phyloP scores from a whole-genome alignment of 805 yeast genomes.

The Metschnikowia cubensis region DNA sequence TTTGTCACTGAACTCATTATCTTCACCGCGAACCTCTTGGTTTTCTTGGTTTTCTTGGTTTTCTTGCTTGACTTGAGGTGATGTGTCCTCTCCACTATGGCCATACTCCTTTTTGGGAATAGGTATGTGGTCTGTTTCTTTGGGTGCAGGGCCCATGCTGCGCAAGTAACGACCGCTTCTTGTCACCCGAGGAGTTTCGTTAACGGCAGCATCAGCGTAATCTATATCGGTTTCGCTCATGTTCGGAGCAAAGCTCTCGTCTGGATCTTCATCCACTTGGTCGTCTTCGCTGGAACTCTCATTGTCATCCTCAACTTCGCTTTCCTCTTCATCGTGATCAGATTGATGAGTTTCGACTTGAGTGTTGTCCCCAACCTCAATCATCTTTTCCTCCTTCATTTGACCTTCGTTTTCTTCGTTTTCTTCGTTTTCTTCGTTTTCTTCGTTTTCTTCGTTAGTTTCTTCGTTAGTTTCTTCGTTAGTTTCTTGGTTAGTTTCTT shows the following conservation, averaged over 20 bases:
- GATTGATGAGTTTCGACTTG: background rate
- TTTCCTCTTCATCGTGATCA: background rate
- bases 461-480: background rate
- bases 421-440: background rate
- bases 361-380: background rate
- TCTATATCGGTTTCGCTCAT: background rate
- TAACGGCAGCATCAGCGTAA: background rate
- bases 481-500: background rate
- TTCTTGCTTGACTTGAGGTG: background rate
- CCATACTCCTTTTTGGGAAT: conserved; percentile 3
- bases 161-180: conserved; percentile 3
- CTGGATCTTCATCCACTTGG: background rate
- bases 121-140: background rate
- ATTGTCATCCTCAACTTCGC: background rate
- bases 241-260: background rate
- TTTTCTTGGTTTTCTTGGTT: background rate
- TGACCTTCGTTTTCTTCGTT: background rate
- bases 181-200: background rate
- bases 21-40: background rate
- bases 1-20: background rate
- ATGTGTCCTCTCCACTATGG: conserved; percentile 2
- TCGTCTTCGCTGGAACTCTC: background rate
- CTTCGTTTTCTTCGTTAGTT: too few relatives aligned
- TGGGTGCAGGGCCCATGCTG: conserved; percentile 4
- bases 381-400: background rate